Conservation (phyloP, 164 flowering plant genomes). For the Paratinospora sagittata region DNA sequence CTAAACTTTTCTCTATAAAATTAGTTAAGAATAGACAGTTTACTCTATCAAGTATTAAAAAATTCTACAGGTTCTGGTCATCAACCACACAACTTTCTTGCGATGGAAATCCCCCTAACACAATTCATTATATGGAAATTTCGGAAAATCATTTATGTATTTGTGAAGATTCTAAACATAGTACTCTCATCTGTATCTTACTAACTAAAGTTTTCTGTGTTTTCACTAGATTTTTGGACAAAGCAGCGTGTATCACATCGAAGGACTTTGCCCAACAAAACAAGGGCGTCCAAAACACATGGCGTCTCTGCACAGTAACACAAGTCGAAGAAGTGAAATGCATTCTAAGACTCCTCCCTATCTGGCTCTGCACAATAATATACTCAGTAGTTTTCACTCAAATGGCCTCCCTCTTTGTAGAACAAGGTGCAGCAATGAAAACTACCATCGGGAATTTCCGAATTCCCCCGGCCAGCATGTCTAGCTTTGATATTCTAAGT, state of each 20-base stretch:
- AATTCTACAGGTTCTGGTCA: no score
- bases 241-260: constrained; percentile 55
- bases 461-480: constrained; percentile 94
- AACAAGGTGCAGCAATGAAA: constrained; percentile 90
- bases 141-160: no score
- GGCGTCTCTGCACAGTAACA: constrained; percentile 73
- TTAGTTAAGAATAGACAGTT: no score
- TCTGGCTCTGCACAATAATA: constrained; percentile 89
- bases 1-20: no score
- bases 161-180: no score
- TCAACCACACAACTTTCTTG: no score
- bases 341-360: constrained; percentile 76
- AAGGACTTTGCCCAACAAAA: constrained; percentile 35
- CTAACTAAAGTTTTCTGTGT: constrained; percentile 5
- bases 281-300: constrained; percentile 35
- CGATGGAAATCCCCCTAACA: no score
- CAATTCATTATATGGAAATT: no score
- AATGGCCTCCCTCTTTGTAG: constrained; percentile 94
- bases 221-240: constrained; percentile 69
- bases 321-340: constrained; percentile 95
- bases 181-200: no score
- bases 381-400: constrained; percentile 93
- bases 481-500: constrained; percentile 84
- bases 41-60: no score
- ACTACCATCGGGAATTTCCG: constrained; percentile 49